Evolutionary conservation across 768 basidiomycete species (phyloP).

Genomic region (Boletus rex-veris): DNA sequence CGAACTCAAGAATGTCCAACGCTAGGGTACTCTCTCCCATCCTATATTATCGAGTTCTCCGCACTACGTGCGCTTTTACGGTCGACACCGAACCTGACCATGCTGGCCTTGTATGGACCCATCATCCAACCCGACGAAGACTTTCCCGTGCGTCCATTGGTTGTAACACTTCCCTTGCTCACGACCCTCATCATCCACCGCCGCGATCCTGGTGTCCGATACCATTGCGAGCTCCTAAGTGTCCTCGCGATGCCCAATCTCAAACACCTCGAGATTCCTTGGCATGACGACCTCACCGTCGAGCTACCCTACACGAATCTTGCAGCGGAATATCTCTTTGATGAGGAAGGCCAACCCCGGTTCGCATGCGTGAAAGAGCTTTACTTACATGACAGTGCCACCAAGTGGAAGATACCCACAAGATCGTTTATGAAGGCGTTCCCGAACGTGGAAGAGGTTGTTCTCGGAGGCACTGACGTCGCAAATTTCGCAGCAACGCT

Average conservation of each 20-base stretch:
- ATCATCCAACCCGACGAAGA: slow-evolving; percentile 14
- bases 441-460: slow-evolving; percentile 12
- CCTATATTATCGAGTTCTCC: slow-evolving; percentile 16
- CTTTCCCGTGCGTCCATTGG: not conserved
- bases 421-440: slow-evolving; percentile 17
- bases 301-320: slow-evolving; percentile 6
- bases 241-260: slow-evolving; percentile 9
- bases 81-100: slow-evolving; percentile 5
- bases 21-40: slow-evolving; percentile 3
- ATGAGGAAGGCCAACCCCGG: slow-evolving; percentile 2
- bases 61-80: slow-evolving; percentile 11
- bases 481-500: slow-evolving; percentile 10
- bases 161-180: slow-evolving; percentile 4
- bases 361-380: slow-evolving; percentile 11
- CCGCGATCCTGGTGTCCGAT: slow-evolving; percentile 11
- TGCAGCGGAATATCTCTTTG: not conserved
- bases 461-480: slow-evolving; percentile 13
- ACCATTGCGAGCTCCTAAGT: slow-evolving; percentile 12
- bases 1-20: slow-evolving; percentile 10
- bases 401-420: slow-evolving; percentile 10
- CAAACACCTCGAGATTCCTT: slow-evolving; percentile 15
- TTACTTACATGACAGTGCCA: slow-evolving; percentile 10
- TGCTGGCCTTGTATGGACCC: slow-evolving; percentile 13
- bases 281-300: slow-evolving; percentile 14
- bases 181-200: slow-evolving; percentile 18